Evolutionary conservation across 1,139 yeast genomes (phyloP), one percentile per base, ranked within the genome.

Genomic region (Protomyces lactucae-debilis): DNA sequence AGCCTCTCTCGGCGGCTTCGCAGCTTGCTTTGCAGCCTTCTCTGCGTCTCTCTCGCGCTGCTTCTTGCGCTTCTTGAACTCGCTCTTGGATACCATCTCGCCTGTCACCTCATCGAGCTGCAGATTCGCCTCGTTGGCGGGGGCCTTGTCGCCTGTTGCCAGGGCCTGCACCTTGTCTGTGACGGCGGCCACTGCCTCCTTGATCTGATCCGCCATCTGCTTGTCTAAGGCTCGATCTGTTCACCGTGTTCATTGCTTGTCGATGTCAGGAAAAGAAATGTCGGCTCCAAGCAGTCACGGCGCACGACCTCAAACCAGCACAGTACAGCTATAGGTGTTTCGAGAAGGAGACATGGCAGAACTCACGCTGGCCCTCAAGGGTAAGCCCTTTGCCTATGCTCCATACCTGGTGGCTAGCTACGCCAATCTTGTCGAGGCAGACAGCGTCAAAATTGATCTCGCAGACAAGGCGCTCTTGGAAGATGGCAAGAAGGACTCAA

Each of bases 21-120:
- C 81, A 55, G 84, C 83, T 63, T 83, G 82, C 70, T 80, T 81
- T 65, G 85, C 84, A 64, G 93, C 93, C 82, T 91, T 91, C 72
- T 86, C 96, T 60, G 97, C 97, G 80, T 74, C 73, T 40, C 28
- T 21, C 32, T 87, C 89, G 77, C 99, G 87, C 70, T 82, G 82
- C 83, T 93, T 93, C 79, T 88, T 91, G 80, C 99, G 88, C 82
- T 88, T 90, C 83, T 93, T 93, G 79, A 93, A 85, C 77, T 93
- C 99, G 68, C 95, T 83, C 81, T 93, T 93, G 76, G 99, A 93
- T 60, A 93, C 97, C 78, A 86, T 88, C 79, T 93, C 99, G 60
- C 98, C 98, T 69, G 98, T 92, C 72, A 79, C 95, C 67, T 91
- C 97, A 76, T 93, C 99, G 72, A 93, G 82, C 75, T 90, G 85